Evolutionary conservation across 352 stramenopile species (phyloP).

Genomic region (Globisporangium acanthophoron): DNA sequence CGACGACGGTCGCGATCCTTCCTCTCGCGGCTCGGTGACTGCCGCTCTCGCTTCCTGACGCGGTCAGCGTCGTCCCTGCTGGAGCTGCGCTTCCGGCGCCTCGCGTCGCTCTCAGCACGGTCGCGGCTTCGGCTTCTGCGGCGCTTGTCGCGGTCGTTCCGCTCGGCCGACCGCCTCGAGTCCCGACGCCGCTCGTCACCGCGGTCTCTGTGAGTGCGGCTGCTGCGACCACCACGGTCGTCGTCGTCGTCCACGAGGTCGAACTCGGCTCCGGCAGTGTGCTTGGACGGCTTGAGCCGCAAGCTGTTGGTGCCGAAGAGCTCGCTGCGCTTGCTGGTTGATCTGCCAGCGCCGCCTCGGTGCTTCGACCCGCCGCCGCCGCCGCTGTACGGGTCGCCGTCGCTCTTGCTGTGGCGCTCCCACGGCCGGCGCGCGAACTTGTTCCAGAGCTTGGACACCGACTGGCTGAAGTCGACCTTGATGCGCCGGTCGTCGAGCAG

Average conservation of each 20-base stretch:
- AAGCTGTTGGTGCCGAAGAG: constrained; percentile 26
- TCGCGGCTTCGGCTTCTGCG: constrained; percentile 14
- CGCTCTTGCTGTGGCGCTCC: constrained; percentile 53
- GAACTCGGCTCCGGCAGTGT: constrained; percentile 7
- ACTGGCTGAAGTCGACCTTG: constrained; percentile 97
- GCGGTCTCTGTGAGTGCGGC: neutral
- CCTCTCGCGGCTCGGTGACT: constrained; percentile 3
- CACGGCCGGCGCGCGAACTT: constrained; percentile 63
- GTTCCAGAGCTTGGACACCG: constrained; percentile 97
- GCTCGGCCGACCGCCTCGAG: no score
- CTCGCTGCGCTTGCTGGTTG: constrained; percentile 9
- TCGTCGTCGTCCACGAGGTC: constrained; percentile 13
- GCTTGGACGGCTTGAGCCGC: constrained; percentile 33
- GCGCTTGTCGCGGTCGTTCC: constrained; percentile 4
- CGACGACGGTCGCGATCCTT: constrained; percentile 14
- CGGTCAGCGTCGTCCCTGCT: constrained; percentile 4
- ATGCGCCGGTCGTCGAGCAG: constrained; percentile 96
- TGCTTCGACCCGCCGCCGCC: neutral
- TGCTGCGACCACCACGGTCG: neutral
- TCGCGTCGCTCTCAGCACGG: neutral
- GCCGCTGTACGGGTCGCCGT: constrained; percentile 37
- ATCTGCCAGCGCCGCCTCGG: neutral
- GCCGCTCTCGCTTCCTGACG: constrained; percentile 6
- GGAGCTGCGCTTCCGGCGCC: constrained; percentile 1
- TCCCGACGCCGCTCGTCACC: neutral